Percentiles rank a stretch among this genome's conserved stretches.
These are phyloP conservation scores for Termitomyces bulborhizus DNA, from an alignment of 768 basidiomycete species.

Conservation along the genomic window DNA sequence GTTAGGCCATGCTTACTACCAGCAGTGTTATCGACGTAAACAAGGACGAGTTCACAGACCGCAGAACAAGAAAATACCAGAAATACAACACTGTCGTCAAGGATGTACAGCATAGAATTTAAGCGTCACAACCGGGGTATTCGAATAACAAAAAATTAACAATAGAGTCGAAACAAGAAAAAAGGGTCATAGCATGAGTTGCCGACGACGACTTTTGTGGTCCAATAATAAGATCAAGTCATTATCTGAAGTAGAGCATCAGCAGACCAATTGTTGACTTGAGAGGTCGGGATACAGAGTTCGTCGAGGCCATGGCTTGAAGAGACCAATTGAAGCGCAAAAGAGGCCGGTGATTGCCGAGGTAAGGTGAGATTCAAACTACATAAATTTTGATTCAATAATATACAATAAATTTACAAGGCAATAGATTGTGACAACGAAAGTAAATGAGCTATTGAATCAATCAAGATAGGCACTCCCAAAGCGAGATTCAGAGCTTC, in stretches of 20 bases:
- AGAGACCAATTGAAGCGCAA: no score
- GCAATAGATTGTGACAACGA: background rate
- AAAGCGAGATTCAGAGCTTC: background rate
- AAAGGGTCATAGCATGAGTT: background rate
- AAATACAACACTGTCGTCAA: background rate
- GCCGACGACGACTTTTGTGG: background rate
- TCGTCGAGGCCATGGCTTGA: no score
- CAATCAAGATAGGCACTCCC: background rate
- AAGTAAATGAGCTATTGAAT: background rate
- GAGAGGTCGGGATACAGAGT: background rate
- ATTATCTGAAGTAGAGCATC: background rate
- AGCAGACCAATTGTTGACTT: background rate
- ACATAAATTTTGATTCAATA: background rate
- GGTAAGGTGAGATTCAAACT: background rate
- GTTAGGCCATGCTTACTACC: background rate
- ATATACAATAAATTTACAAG: background rate
- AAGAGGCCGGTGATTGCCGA: background rate
- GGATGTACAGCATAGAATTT: background rate
- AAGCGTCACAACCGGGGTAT: background rate
- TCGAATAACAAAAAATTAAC: background rate
- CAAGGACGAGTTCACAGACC: background rate
- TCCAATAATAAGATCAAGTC: background rate
- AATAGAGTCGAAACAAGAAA: slow-evolving; percentile 4
- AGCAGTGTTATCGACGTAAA: background rate
- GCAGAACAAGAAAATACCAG: slow-evolving; percentile 4